Evolutionary conservation across 2,329 filamentous ascomycete species (phyloP), one percentile per base, ranked within the genome.

Genomic region (Aureobasidium sp.): DNA sequence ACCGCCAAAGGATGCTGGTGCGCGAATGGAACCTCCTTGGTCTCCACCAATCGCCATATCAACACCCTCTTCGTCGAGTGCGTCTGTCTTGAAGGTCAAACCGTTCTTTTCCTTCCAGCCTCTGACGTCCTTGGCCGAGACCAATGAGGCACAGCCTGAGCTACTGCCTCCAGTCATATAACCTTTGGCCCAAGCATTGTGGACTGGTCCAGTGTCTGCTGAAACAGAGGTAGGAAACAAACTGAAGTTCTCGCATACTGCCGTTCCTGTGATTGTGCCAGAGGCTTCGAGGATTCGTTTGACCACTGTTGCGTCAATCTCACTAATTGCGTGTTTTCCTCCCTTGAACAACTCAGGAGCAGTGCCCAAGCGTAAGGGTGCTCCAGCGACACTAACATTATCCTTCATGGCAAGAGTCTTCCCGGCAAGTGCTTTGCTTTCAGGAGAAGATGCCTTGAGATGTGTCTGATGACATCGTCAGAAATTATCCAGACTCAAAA

Each of bases 221-320:
- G 78, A 78, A 54, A 71, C 73, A 11, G 74, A 77, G 17, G 78
- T 64, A 5, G 74, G 74, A 11, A 75, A 74, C 62, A 75, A 71
- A 48, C 74, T 78, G 44, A 79, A 71, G 64, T 80, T 79, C 67
- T 81, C 79, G 64, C 79, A 81, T 3, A 76, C 78, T 48, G 71
- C 74, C 53, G 76, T 77, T 12, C 79, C 79, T 8, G 67, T 67
- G 19, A 81, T 72, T 2, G 67, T 75, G 5, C 71, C 79, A 2
- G 77, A 77, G 19, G 73, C 71, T 29, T 74, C 72, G 33, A 81
- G 68, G 0, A 78, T 69, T 2, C 78, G 72, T 3, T 72, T 72
- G 1, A 77, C 76, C 19, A 80, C 71, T 0, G 75, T 76, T 2
- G 79, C 79, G 63, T 81, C 79, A 33, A 75, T 74, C 27, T 70